These are phyloP conservation scores for Sugiyamaella lignohabitans DNA, from an alignment of 805 yeast species.

Conservation along the genomic window DNA sequence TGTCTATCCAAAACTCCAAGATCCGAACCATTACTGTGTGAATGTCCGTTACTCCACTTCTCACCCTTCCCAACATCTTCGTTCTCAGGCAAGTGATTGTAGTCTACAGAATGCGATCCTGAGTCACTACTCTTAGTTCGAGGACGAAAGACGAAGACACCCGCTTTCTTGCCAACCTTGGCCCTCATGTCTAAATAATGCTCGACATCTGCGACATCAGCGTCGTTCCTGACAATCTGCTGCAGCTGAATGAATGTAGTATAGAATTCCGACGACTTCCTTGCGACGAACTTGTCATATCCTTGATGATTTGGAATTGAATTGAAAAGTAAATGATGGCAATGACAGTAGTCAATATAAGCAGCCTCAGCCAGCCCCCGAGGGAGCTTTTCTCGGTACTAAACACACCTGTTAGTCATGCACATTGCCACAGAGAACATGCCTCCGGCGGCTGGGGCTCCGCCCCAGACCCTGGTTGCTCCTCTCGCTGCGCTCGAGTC, in stretches of 20 bases:
- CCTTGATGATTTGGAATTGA: constrained; percentile 23
- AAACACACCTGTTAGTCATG: not conserved
- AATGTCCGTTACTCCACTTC: not conserved
- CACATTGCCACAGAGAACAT: not conserved
- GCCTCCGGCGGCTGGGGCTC: too few relatives aligned
- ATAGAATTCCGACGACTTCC: constrained; percentile 17
- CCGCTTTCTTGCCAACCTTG: not conserved
- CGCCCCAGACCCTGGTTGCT: too few relatives aligned
- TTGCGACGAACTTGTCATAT: constrained; percentile 14
- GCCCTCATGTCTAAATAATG: not conserved
- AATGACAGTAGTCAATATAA: constrained; percentile 22
- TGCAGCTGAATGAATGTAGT: constrained; percentile 17
- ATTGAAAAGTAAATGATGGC: constrained; percentile 17
- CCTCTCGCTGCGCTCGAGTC: too few relatives aligned
- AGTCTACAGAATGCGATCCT: not conserved
- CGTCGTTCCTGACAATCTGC: constrained; percentile 9
- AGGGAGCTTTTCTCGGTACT: constrained; percentile 17
- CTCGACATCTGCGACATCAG: constrained; percentile 1
- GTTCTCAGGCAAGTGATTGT: not conserved
- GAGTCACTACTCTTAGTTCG: not conserved
- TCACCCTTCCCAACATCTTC: not conserved
- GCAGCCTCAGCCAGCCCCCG: constrained; percentile 19
- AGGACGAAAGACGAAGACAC: not conserved
- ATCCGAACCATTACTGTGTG: not conserved
- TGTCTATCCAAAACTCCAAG: not conserved